Conservation (phyloP, 148 eudicot species). For the Beta vulgaris region DNA sequence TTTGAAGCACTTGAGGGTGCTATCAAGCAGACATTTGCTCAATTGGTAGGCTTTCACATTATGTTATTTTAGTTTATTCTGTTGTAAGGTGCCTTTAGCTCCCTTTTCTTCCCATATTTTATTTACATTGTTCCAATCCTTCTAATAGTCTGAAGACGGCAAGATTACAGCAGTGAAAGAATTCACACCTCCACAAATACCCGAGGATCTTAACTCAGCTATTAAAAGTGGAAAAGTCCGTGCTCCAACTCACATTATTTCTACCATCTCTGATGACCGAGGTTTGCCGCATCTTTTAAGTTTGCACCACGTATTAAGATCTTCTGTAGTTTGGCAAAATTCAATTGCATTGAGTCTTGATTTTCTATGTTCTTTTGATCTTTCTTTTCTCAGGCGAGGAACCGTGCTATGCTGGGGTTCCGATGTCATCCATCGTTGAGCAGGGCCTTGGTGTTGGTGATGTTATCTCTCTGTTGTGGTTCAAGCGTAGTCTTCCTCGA, state of each 20-base stretch:
- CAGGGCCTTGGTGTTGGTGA: conserved; percentile 95
- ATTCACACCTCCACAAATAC: conserved; percentile 92
- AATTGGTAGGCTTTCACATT: conserved; percentile 48
- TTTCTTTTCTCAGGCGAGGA: conserved; percentile 70
- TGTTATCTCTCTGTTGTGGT: conserved; percentile 96
- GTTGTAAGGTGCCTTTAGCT: background rate
- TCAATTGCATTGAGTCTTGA: conserved; percentile 3
- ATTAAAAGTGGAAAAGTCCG: conserved; percentile 98
- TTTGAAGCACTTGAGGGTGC: conserved; percentile 81
- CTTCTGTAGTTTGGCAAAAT: background rate
- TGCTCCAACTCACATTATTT: conserved; percentile 96
- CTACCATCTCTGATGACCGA: conserved; percentile 96
- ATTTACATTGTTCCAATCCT: conserved; percentile 1
- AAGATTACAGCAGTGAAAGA: conserved; percentile 76
- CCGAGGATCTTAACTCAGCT: conserved; percentile 86
- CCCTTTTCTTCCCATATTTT: background rate
- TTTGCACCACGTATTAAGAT: background rate
- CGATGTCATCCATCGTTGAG: conserved; percentile 94
- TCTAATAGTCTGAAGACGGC: conserved; percentile 62
- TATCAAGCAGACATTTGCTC: conserved; percentile 77
- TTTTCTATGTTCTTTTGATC: background rate
- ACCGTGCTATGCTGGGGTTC: conserved; percentile 94
- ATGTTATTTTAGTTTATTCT: background rate
- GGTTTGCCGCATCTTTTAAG: conserved; percentile 39
- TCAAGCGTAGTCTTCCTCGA: conserved; percentile 96